These are phyloP conservation scores for Beauveria scarabaeidicola DNA, from an alignment of 2,329 filamentous ascomycete species.

Conservation along the genomic window DNA sequence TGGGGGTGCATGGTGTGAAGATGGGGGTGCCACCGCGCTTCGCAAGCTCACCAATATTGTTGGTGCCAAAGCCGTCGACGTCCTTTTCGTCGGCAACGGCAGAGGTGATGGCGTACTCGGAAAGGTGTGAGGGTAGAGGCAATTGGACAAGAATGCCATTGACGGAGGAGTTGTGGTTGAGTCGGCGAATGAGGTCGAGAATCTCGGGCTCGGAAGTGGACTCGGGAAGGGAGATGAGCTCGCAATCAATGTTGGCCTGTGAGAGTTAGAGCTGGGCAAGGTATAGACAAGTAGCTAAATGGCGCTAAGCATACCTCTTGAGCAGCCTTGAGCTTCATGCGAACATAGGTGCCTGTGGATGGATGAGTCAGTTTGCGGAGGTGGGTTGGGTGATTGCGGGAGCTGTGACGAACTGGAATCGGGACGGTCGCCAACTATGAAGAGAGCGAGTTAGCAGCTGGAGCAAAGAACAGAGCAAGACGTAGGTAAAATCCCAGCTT, in stretches of 20 bases:
- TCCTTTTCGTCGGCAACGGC: constrained; percentile 91
- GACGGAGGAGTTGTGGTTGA: constrained; percentile 80
- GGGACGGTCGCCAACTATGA: constrained; percentile 75
- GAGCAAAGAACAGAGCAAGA: neutral
- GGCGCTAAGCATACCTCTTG: constrained; percentile 55
- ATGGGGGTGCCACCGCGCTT: constrained; percentile 86
- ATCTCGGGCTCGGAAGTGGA: constrained; percentile 77
- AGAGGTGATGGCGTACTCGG: constrained; percentile 84
- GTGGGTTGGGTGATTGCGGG: constrained; percentile 7
- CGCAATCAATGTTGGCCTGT: constrained; percentile 81
- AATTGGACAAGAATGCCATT: constrained; percentile 93
- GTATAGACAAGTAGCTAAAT: neutral
- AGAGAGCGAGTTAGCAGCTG: constrained; percentile 16
- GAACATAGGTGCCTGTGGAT: constrained; percentile 80
- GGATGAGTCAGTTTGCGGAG: constrained; percentile 28
- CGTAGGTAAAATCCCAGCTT: constrained; percentile 5
- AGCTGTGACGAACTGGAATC: constrained; percentile 62
- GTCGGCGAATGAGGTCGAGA: constrained; percentile 66
- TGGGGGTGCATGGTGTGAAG: constrained; percentile 92
- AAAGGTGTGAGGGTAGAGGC: constrained; percentile 79
- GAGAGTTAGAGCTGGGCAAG: neutral
- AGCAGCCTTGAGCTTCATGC: constrained; percentile 98
- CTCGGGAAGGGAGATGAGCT: constrained; percentile 75
- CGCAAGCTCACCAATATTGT: constrained; percentile 92
- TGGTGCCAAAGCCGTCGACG: constrained; percentile 91